Evolutionary conservation across 2,329 filamentous ascomycete species (phyloP).

Genomic region (Dichotomopilus funicola): DNA sequence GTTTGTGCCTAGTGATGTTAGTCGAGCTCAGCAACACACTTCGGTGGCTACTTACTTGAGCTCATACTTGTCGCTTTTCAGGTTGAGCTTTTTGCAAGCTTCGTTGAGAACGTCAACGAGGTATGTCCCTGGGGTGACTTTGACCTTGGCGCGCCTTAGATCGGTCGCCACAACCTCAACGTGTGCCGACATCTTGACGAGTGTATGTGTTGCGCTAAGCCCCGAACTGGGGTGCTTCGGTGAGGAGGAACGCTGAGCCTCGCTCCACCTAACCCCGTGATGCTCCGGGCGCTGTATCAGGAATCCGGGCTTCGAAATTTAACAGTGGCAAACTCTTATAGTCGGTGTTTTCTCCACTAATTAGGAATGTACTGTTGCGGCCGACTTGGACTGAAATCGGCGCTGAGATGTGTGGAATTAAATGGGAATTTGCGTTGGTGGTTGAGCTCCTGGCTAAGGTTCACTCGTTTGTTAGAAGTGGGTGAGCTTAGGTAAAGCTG

Average conservation of each 20-base stretch:
- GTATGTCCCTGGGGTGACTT: conserved; percentile 74
- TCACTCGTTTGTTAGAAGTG: no score
- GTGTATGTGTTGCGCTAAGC: neutral
- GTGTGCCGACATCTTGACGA: conserved; percentile 68
- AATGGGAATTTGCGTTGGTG: no score
- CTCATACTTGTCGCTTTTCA: conserved; percentile 66
- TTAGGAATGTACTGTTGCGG: neutral
- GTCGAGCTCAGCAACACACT: neutral
- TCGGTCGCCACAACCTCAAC: conserved; percentile 82
- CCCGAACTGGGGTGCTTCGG: neutral
- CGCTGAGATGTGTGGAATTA: no score
- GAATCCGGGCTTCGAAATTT: neutral
- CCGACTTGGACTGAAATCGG: neutral
- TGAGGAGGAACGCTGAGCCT: neutral
- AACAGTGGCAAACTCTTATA: no score
- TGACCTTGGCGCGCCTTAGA: conserved; percentile 70
- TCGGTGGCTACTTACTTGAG: conserved; percentile 57
- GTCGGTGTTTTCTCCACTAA: neutral
- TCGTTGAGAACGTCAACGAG: conserved; percentile 81
- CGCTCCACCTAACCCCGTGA: neutral
- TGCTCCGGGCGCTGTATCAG: neutral
- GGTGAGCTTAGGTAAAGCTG: no score
- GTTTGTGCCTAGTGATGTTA: conserved; percentile 56
- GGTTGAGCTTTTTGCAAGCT: conserved; percentile 75
- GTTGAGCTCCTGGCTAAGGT: no score